Conservation (phyloP, 2,329 filamentous ascomycete species). For the Cryoendolithus antarcticus region DNA sequence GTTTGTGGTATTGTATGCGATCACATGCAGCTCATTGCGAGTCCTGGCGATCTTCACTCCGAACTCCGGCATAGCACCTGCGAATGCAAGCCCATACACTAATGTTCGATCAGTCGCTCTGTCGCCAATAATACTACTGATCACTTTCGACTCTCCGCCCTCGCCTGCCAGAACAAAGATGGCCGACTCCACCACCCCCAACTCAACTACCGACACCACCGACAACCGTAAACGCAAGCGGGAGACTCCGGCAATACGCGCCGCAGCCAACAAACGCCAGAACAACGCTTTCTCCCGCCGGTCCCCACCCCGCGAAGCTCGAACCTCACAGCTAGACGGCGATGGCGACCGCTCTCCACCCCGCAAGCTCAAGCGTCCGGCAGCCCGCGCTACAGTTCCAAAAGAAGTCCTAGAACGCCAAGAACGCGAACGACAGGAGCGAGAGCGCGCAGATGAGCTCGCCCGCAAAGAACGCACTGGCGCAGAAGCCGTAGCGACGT, state of each 20-base stretch:
- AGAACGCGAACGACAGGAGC: constrained; percentile 28
- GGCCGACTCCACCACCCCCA: too few species aligned
- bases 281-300: constrained; percentile 20
- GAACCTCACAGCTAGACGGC: constrained; percentile 9
- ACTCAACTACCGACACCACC: too few species aligned
- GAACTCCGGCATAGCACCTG: too few species aligned
- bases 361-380: constrained; percentile 26
- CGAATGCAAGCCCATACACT: too few species aligned
- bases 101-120: too few species aligned
- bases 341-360: constrained; percentile 23
- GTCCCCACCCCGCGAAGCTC: constrained; percentile 17
- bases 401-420: constrained; percentile 53
- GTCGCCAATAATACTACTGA: too few species aligned
- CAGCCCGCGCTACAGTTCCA: constrained; percentile 44
- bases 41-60: too few species aligned
- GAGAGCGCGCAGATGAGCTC: constrained; percentile 44
- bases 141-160: too few species aligned
- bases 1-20: too few species aligned
- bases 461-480: constrained; percentile 20
- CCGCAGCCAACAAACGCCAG: constrained; percentile 13
- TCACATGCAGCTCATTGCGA: too few species aligned
- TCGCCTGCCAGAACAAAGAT: too few species aligned
- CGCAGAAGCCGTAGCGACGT: constrained; percentile 69
- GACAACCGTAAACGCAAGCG: constrained; percentile 17
- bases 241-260: constrained; percentile 16